Percentiles rank a stretch among this genome's conserved stretches.
Conservation (phyloP, 1,284 basidiomycete species). For the Thelephora terrestris region DNA sequence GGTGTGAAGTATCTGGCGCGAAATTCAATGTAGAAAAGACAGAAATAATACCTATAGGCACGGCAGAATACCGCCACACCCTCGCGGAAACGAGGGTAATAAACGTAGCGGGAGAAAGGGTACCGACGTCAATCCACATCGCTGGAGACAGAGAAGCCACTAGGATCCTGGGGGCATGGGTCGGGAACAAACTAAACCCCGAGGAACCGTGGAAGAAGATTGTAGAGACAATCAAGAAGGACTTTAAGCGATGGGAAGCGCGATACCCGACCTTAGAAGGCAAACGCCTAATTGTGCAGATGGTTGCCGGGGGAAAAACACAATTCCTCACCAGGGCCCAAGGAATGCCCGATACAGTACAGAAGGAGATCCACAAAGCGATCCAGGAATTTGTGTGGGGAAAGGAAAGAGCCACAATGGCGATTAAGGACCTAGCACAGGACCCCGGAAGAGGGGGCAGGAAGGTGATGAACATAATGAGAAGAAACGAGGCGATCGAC, state of each 20-base stretch:
- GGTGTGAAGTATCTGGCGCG: conserved; percentile 1
- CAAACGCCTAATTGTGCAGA: conserved; percentile 13
- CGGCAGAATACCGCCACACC: background rate
- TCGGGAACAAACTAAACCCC: conserved; percentile 15
- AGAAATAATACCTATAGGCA: background rate
- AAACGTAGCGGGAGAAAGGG: background rate
- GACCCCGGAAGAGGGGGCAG: conserved; percentile 13
- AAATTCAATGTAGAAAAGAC: conserved; percentile 2
- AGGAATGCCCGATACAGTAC: conserved; percentile 14
- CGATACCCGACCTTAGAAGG: conserved; percentile 11
- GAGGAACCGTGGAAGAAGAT: conserved; percentile 14
- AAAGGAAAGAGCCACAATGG: background rate
- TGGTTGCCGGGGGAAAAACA: conserved; percentile 13
- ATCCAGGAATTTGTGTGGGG: conserved; percentile 4
- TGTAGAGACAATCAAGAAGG: conserved; percentile 9
- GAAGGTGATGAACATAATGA: conserved; percentile 14
- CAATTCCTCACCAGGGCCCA: conserved; percentile 20
- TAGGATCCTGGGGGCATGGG: conserved; percentile 19
- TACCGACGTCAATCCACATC: too few species aligned
- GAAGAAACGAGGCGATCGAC: conserved; percentile 18
- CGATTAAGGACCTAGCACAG: background rate
- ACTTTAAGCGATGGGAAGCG: conserved; percentile 12
- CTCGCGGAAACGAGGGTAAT: background rate
- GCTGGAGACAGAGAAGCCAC: conserved; percentile 15
- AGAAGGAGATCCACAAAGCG: background rate